Conservation (phyloP, 2,329 filamentous ascomycete species). For the Diaporthe australafricana region DNA sequence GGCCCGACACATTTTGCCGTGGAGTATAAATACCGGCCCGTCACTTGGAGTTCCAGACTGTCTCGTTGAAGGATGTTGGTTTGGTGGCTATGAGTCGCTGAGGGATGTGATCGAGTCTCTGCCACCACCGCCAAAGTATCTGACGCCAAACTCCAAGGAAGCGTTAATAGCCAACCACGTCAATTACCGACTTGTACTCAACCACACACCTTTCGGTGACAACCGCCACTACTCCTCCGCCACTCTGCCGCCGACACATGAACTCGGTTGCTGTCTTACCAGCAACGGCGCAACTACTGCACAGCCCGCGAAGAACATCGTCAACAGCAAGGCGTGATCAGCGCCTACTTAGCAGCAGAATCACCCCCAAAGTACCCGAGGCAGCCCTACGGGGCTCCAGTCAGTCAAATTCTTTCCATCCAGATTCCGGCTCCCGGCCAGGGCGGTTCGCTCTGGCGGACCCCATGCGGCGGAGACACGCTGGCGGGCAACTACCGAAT, state of each 20-base stretch:
- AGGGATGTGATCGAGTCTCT: slow-evolving; percentile 25
- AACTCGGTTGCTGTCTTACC: slow-evolving; percentile 46
- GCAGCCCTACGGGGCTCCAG: slow-evolving; percentile 66
- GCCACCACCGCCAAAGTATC: slow-evolving; percentile 35
- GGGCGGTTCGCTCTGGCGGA: slow-evolving; percentile 82
- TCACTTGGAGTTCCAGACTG: slow-evolving; percentile 27
- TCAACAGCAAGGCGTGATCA: slow-evolving; percentile 47
- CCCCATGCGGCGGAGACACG: slow-evolving; percentile 78
- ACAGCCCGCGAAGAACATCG: slow-evolving; percentile 43
- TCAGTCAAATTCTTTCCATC: slow-evolving; percentile 68
- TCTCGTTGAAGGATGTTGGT: slow-evolving; percentile 32
- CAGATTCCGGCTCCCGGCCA: slow-evolving; percentile 76
- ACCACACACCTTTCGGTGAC: slow-evolving; percentile 38
- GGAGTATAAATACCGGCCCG: not conserved
- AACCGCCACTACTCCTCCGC: slow-evolving; percentile 41
- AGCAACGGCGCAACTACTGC: slow-evolving; percentile 45
- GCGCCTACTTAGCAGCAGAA: slow-evolving; percentile 43
- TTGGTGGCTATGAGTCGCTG: slow-evolving; percentile 22
- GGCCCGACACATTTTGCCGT: not conserved
- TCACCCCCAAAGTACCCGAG: slow-evolving; percentile 45
- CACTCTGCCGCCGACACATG: slow-evolving; percentile 50
- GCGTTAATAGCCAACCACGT: slow-evolving; percentile 31
- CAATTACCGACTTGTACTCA: slow-evolving; percentile 35
- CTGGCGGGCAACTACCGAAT: slow-evolving; percentile 81
- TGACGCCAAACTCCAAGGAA: slow-evolving; percentile 33